Base-by-base conservation (phyloP, 2,329 filamentous ascomycete species). In the Penicillium corylophilum region DNA sequence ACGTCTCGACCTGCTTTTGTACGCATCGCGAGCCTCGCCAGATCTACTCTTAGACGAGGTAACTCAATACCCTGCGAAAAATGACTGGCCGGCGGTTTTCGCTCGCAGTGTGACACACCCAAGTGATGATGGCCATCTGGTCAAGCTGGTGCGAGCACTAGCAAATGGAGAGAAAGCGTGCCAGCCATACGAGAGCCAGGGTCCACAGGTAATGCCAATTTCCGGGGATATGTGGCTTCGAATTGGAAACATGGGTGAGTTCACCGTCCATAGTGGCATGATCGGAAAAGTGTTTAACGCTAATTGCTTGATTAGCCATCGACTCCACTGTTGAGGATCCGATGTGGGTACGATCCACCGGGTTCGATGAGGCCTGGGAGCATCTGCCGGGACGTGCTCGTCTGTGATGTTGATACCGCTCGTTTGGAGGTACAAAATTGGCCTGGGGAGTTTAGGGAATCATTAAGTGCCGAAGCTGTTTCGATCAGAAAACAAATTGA, bases 121-220 rank as follows among this genome's bases (percentile, higher is more conserved):
- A 0, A 24, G 38, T 2, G 92, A 96, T 59, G 91, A 96, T 69
- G 91, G 92, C 0, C 93, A 97, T 71, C 79, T 84, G 9, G 78
- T 85, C 48, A 96, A 96, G 71, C 73, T 95, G 5, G 77, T 86
- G 7, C 77, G 91, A 28, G 86, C 89, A 1, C 69, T 94, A 16
- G 80, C 81, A 4, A 72, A 90, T 61, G 89, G 83, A 1, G 77
- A 86, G 71, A 73, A 71, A 72, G 82, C 68, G 1, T 76, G 71
- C 44, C 59, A 63, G 36, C 56, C 62, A 15, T 72, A 67, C 51
- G 71, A 76, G 47, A 59, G 48, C 13, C 54, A 48, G 18, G 60
- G 48, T 3, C 50, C 67, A 26, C 54, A 63, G 9, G 58, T 61
- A 1, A 69, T 76, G 50, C 58, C 58, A 15, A 68, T 78, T 23